Base-by-base conservation (phyloP, 2,329 filamentous ascomycete genomes). In the Passalora sequoiae region DNA sequence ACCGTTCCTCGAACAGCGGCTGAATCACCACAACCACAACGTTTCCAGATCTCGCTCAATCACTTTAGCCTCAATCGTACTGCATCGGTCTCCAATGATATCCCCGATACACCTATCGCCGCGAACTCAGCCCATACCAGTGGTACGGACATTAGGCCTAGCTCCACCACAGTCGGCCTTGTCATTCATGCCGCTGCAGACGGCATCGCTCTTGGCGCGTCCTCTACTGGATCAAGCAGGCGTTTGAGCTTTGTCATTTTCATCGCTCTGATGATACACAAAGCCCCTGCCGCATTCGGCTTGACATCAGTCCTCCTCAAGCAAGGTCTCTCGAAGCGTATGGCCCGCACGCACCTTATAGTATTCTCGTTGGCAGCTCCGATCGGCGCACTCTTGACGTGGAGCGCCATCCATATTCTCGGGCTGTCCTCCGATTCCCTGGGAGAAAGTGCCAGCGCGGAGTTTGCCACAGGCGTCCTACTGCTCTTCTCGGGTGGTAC, bases 151-250 rank as follows among this genome's bases (percentile, higher is more conserved):
- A 36, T 40, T 12, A 44, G 57, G 36, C 65, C 61, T n/a, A 65
- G 55, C 30, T 69, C 7, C 43, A 72, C 91, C 2, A 98, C 92
- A 0, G 84, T 86, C 1, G 92, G 92, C 0, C 73, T 98, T n/a
- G 86, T 97, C 4, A 97, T 98, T 45, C 92, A 98, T 64, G 88
- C 92, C 0, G 86, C 86, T 2, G 91, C 92, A 2, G 92, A 98
- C 60, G 92, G 92, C 12, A 95, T 98, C 49, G 92, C 92, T 2
- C 82, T 98, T 68, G 92, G 92, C 16, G 92, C 92, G 17, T 95
- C 89, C 0, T 86, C 68, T 2, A 66, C 68, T 4, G 60, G 81
- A 3, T 73, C 80, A 2, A 82, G 87, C 55, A 80, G 80, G 49
- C 83, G 84, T 45, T 70, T 98, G 8, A 88, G 86, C 25, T 80